Base-by-base conservation (phyloP, 169 alveolate genomes). In the Ichthyophthirius multifiliis region DNA sequence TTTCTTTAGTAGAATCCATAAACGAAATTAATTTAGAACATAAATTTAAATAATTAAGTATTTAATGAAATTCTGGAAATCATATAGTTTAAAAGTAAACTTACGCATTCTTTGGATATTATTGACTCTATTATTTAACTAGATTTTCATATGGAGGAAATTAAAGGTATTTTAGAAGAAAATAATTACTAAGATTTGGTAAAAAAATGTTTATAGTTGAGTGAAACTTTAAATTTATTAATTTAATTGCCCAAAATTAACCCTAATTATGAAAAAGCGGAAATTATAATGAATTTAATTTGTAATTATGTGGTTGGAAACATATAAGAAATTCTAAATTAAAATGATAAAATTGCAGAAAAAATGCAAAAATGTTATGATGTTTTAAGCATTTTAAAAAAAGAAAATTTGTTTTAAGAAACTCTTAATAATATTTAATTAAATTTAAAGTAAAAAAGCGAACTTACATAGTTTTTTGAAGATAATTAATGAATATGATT, bases 351-450 rank as follows among this genome's bases (percentile, higher is more conserved):
- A 23, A 74, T 71, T 18, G 1, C 4, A 43, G 62, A 74, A 30
- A 55, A 75, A 75, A 48, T 65, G 31, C 64, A 63, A 47, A 75
- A 75, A 48, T 65, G 47, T 45, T 65, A 75, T 32, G 65, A 75
- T 23, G 47, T 65, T 45, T 39, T 55, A 55, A 16, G 31, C 31
- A 55, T 55, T 55, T 55, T 55, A 23, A 62, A 48, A 31, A 9
- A 55, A 23, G 20, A 62, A 23, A 46, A 27, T 31, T 16, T 78
- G 15, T 63, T 64, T 78, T 37, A 44, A 12, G 65, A 34, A 75
- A 31, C n/a, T n/a, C n/a, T n/a, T n/a, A n/a, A n/a, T n/a, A n/a
- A n/a, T n/a, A n/a, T n/a, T n/a, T n/a, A n/a, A n/a, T n/a, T n/a
- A n/a, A n/a, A n/a, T n/a, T n/a, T n/a, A n/a, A n/a, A n/a, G n/a